phyloP scores from a whole-genome alignment of 2,329 filamentous ascomycete species.

The Hymenoscyphus albidus region DNA sequence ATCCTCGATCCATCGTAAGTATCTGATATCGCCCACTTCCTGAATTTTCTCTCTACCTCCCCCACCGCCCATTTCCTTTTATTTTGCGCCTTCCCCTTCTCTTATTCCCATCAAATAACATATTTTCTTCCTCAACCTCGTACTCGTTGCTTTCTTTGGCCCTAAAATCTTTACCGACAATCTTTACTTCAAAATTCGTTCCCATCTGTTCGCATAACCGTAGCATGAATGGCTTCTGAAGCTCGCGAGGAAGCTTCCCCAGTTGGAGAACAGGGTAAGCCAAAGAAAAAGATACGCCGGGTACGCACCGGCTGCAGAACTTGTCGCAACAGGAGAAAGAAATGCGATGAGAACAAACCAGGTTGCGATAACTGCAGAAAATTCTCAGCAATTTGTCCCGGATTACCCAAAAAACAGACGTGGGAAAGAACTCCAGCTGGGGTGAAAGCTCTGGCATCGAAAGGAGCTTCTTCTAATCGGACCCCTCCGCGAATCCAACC shows the following conservation, averaged over 20 bases:
- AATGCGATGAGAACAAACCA: constrained; percentile 6
- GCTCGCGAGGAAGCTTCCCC: not conserved
- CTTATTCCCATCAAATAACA: not conserved
- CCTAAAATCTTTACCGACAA: not conserved
- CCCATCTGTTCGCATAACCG: not conserved
- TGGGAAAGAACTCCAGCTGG: not conserved
- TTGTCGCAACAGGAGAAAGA: constrained; percentile 5
- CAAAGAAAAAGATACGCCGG: not conserved
- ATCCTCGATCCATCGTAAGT: not conserved
- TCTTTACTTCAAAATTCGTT: not conserved
- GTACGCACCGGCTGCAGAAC: not conserved
- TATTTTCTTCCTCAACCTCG: not conserved
- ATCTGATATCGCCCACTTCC: not conserved
- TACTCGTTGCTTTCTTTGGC: not conserved
- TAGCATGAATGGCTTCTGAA: not conserved
- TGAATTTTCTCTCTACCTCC: not conserved
- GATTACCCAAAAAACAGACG: not conserved
- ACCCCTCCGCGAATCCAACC: not conserved
- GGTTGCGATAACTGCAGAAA: constrained; percentile 1
- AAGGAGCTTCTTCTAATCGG: not conserved
- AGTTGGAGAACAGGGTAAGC: not conserved
- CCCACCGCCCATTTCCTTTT: not conserved
- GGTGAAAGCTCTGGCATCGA: not conserved
- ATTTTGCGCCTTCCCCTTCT: not conserved
- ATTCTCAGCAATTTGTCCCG: not conserved